These are phyloP conservation scores for Russula griseocarnosa DNA, from an alignment of 768 basidiomycete genomes.

Conservation along the genomic window DNA sequence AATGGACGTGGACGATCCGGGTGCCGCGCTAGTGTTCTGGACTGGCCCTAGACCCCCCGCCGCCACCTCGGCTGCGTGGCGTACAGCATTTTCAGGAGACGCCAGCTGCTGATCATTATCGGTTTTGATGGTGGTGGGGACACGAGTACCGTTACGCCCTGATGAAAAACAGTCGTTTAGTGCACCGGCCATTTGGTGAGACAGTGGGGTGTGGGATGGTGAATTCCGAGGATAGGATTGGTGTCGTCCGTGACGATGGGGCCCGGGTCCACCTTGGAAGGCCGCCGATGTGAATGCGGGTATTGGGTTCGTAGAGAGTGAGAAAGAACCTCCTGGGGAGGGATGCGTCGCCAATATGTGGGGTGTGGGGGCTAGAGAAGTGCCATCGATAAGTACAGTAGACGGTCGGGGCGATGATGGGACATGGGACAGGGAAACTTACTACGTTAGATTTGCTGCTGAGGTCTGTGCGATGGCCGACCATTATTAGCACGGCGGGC, in stretches of 20 bases:
- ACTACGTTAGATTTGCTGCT: constrained; percentile 19
- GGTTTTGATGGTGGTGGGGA: constrained; percentile 5
- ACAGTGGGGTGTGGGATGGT: neutral
- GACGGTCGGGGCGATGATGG: neutral
- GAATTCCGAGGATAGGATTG: constrained; percentile 5
- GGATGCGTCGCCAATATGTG: constrained; percentile 22
- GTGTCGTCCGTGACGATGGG: constrained; percentile 16
- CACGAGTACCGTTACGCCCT: constrained; percentile 1
- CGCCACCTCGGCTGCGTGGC: constrained; percentile 18
- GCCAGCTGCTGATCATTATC: constrained; percentile 23
- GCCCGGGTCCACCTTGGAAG: constrained; percentile 13
- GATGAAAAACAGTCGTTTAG: constrained; percentile 6
- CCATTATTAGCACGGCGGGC: neutral
- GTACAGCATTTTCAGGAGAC: constrained; percentile 14
- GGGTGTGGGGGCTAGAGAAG: constrained; percentile 17
- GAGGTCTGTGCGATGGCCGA: constrained; percentile 4
- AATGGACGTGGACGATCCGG: constrained; percentile 19
- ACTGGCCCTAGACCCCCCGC: constrained; percentile 24
- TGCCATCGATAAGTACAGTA: constrained; percentile 3
- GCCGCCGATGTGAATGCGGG: constrained; percentile 12
- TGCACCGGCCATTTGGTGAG: neutral
- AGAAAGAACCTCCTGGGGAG: constrained; percentile 22
- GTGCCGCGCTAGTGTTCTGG: constrained; percentile 21
- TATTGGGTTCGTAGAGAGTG: constrained; percentile 13
- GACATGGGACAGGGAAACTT: constrained; percentile 2